Percentiles rank a stretch among this genome's conserved stretches.
phyloP scores from a whole-genome alignment of 2,329 filamentous ascomycete genomes.

The Sclerotinia trifoliorum region DNA sequence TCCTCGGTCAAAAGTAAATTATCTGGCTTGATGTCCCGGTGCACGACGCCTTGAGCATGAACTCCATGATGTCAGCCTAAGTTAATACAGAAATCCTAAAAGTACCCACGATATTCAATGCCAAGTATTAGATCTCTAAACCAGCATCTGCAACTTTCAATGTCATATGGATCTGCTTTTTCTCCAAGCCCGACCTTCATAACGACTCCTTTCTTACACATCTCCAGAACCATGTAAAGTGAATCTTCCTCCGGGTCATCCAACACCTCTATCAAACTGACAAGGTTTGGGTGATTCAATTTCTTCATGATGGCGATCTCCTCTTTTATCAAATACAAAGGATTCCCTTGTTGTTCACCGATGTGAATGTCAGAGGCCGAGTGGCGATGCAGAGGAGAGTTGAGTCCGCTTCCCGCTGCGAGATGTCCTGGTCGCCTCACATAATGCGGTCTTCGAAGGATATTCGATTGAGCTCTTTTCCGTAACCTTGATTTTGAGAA shows the following conservation, averaged over 20 bases:
- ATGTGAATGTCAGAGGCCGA: conserved; percentile 52
- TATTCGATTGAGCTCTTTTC: conserved; percentile 85
- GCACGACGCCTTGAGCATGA: conserved; percentile 90
- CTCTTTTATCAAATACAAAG: conserved; percentile 85
- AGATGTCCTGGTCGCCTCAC: conserved; percentile 50
- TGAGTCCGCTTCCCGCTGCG: conserved; percentile 47
- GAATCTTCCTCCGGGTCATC: conserved; percentile 96
- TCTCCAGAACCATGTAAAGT: conserved; percentile 97
- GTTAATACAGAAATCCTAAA: not conserved
- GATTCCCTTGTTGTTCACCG: conserved; percentile 62
- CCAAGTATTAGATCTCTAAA: conserved; percentile 93
- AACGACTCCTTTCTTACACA: conserved; percentile 96
- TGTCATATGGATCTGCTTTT: conserved; percentile 74
- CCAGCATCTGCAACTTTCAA: conserved; percentile 83
- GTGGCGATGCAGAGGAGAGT: conserved; percentile 49
- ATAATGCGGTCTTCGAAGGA: conserved; percentile 65
- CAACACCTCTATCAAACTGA: conserved; percentile 87
- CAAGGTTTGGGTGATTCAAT: conserved; percentile 90
- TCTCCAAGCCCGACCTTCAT: conserved; percentile 95
- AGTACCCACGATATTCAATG: conserved; percentile 78
- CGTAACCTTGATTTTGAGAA: conserved; percentile 91
- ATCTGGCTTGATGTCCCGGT: conserved; percentile 97
- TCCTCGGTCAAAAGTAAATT: conserved; percentile 89
- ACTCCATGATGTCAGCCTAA: conserved; percentile 51
- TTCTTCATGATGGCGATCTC: conserved; percentile 99